Base-by-base conservation (phyloP, 805 yeast species). In the Candida schatavii region DNA sequence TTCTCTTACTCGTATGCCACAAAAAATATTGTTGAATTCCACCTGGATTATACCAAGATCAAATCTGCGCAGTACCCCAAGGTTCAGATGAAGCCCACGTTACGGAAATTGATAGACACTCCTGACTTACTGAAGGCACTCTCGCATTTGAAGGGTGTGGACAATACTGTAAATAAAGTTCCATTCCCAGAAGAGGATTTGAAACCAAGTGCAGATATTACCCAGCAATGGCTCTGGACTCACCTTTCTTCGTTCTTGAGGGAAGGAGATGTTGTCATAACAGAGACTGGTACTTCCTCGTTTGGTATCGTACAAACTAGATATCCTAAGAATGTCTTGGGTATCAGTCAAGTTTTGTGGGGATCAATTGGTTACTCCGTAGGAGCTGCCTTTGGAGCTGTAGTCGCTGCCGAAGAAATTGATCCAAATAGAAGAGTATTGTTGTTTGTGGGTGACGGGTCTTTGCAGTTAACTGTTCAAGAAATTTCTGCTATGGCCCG, bases 361-460 rank as follows among this genome's bases (percentile, higher is more conserved):
- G 69, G 69, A 10, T 60, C 66, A 15, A 62, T 63, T 45, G 69
- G 69, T 17, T 63, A 54, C 45, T 51, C 68, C 1, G 67, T 62
- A 10, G 69, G 69, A 17, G 57, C 68, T 21, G 49, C 62, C 6
- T 52, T 56, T 29, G 69, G 69, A 29, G 69, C 69, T 6, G 65
- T 51, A 1, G 51, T 52, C 42, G 69, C 68, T 10, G 65, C 67
- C 14, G 57, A 57, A 40, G 69, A 63, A 32, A 37, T 55, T 31
- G 64, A 55, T 40, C 65, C 66, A 10, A 35, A 42, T 27, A 44
- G 41, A 28, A 56, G 72, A 54, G 70, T 64, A 37, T 55, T 66
- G 31, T 53, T 66, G 46, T 66, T 66, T 43, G 67, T 66, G n/a
- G 72, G 72, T 35, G 72, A 66, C 48, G 72, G 72, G 35, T 65